Percentiles rank a stretch among this genome's conserved stretches.
Evolutionary conservation across 345 rosid genomes (phyloP).

Genomic region (Hevea brasiliensis): DNA sequence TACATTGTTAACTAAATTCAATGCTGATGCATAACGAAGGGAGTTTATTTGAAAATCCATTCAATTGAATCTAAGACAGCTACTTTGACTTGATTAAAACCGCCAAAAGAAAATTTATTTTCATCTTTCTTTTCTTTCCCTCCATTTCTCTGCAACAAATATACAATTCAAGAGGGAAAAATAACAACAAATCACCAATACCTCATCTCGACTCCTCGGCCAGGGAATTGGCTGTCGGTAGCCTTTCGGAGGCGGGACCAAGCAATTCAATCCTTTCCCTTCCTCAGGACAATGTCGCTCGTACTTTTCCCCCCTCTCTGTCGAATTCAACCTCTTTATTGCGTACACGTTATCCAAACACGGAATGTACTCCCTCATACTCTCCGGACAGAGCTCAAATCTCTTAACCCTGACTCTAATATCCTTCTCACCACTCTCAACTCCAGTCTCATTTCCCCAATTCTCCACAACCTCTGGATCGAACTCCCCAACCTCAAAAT

Average conservation of each 20-base stretch:
- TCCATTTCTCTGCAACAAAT: background rate
- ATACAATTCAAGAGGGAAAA: background rate
- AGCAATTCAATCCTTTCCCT: constrained; percentile 68
- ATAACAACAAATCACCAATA: constrained; percentile 21
- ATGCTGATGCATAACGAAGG: background rate
- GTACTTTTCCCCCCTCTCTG: constrained; percentile 73
- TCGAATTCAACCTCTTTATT: constrained; percentile 59
- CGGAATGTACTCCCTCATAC: constrained; percentile 77
- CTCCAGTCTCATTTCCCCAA: constrained; percentile 41
- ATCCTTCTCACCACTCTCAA: constrained; percentile 17
- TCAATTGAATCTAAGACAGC: background rate
- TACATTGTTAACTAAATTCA: background rate
- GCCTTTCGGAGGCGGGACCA: constrained; percentile 72
- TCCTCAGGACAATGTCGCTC: constrained; percentile 82
- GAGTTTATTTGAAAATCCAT: background rate
- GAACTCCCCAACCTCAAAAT: constrained; percentile 79
- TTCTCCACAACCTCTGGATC: constrained; percentile 60
- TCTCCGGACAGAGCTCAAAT: constrained; percentile 55
- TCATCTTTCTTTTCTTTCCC: background rate
- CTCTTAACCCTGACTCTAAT: constrained; percentile 37
- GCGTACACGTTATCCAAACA: constrained; percentile 85
- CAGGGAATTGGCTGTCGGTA: constrained; percentile 75
- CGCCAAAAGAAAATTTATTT: background rate
- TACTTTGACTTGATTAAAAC: background rate
- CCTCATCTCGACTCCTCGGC: constrained; percentile 98